Base-by-base conservation (phyloP, 148 eudicot genomes). In the Suaeda aralocaspica region DNA sequence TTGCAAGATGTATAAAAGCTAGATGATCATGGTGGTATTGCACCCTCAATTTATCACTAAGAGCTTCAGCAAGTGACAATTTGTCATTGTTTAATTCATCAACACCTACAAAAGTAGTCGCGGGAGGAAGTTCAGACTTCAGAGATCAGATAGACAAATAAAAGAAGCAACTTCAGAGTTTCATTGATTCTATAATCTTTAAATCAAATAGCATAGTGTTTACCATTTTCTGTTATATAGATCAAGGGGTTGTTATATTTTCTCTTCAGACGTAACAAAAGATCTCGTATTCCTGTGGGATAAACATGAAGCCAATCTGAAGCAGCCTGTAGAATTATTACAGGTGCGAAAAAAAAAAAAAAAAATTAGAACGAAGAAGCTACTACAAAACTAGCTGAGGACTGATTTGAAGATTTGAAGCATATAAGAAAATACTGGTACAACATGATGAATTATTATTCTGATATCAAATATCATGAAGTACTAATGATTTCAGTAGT, bases 251-350 rank as follows among this genome's bases (percentile, higher is more conserved):
- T 46, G 21, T 72, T 56, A 34, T 75, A 79, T 51, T 71, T 75
- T 46, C 34, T 7, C 59, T 49, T 75, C 29, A 72, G 15, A 63
- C 71, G 68, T 10, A 67, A 44, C 12, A 75, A 50, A 26, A 75
- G 70, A 67, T 71, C 51, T 25, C 28, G 51, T 64, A 78, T 57
- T 49, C 81, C 78, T 49, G 66, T 61, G 19, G 91, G 88, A 78
- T 82, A 82, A 56, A 72, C 73, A 50, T 75, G 76, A 15, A 85
- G 77, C 82, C 84, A 82, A 51, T 48, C 39, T 36, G 86, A 77
- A 67, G 75, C 85, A 25, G 81, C 79, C 87, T 84, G 80, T 45
- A 63, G 5, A 60, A 59, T 60, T 29, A 59, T 60, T 29, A 22
- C 18, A 46, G 6, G 55, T 11, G 9, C 45, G 2, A 41, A 12